A percentile compares a stretch with the other conserved stretches of the same genome.
These are phyloP conservation scores for Linderniella brevidens DNA, from an alignment of 257 asterid species.

Conservation along the genomic window DNA sequence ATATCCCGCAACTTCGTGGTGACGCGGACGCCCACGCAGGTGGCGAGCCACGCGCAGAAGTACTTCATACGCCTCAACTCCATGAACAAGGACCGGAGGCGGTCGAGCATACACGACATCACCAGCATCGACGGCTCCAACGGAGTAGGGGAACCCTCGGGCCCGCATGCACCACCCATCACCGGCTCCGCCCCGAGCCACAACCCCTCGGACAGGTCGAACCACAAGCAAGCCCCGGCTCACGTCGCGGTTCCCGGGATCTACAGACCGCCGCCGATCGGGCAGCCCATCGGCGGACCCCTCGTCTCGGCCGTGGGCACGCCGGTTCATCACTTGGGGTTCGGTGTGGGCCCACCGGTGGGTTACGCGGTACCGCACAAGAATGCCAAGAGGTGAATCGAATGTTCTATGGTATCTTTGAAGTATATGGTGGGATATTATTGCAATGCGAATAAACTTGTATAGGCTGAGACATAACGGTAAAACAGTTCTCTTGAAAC, in stretches of 20 bases:
- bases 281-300: conserved; percentile 64
- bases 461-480: no score
- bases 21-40: conserved; percentile 84
- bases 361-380: conserved; percentile 33
- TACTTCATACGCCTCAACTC: conserved; percentile 77
- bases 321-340: conserved; percentile 45
- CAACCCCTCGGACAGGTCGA: conserved; percentile 26
- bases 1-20: conserved; percentile 74
- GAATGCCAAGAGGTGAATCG: conserved; percentile 24
- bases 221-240: conserved; percentile 23
- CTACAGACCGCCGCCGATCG: conserved; percentile 43
- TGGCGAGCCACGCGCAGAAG: conserved; percentile 91
- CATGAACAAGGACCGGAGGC: conserved; percentile 67
- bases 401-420: no score
- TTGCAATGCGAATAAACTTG: no score
- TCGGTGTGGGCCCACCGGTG: conserved; percentile 37
- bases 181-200: conserved; percentile 53
- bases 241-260: conserved; percentile 21
- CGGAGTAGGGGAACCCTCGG: conserved; percentile 31
- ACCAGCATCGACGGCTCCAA: conserved; percentile 32
- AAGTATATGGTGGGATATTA: no score
- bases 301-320: conserved; percentile 64
- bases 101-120: conserved; percentile 89
- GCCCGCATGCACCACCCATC: conserved; percentile 49
- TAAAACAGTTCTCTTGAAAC: no score